Base-by-base conservation (phyloP, 371 early-diverging fungal genomes). In the Fennellomyces sp. region DNA sequence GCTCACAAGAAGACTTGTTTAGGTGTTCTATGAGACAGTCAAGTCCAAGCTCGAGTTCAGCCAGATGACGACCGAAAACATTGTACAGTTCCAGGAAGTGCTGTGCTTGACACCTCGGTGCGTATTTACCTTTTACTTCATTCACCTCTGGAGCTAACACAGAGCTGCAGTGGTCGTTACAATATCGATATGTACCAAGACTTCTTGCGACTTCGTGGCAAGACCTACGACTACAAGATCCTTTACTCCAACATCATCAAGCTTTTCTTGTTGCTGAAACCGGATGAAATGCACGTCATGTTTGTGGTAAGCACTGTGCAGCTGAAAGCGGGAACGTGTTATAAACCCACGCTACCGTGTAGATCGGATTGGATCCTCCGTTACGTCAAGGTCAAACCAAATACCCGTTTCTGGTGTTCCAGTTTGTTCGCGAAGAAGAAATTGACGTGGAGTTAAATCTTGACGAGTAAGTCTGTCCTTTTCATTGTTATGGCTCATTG, bases 351-450 rank as follows among this genome's bases (percentile, higher is more conserved):
- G 36, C 1, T 35, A 2, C 17, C 17, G 60, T 15, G 26, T 68
- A 84, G 85, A 85, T 99, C 56, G 94, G 92, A 27, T 82, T 99
- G 64, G 96, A 97, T 63, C 98, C 98, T 47, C 98, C 99, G 13
- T 79, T 99, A 52, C 88, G 98, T 51, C 99, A 99, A 78, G 99
- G 99, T 51, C 99, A 99, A 74, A 99, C 99, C 23, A 86, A 93
- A 68, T 99, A 99, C 81, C 94, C 97, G 5, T 96, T 92, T 81
- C 69, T 99, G 68, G 97, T 97, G 11, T 89, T 99, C 78, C 96
- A 97, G 70, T 95, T 99, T 82, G 89, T 91, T 29, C 83, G 90
- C 31, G 95, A 96, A 60, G 96, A 96, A 56, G 96, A 97, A 59
- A 85, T 89, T 10, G 94, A 96, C 48, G 73, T 92, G 3, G 86